phyloP scores from a whole-genome alignment of 2,329 filamentous ascomycete genomes.

The Phyllosticta paracitricarpa region DNA sequence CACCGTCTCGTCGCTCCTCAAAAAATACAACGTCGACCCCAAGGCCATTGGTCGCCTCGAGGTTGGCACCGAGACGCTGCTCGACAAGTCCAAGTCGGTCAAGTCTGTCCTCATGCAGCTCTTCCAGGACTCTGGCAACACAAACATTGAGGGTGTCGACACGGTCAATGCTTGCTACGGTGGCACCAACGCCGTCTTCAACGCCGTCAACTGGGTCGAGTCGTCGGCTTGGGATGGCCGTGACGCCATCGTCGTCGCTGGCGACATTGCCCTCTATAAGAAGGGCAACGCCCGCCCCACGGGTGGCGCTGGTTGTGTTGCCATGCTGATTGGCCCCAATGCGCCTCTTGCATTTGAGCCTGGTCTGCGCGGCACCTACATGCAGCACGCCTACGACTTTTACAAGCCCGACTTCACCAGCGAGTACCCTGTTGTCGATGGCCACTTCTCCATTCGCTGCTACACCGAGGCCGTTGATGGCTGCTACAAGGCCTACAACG shows the following conservation, averaged over 20 bases:
- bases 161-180: conserved; percentile 47
- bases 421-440: conserved; percentile 45
- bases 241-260: conserved; percentile 42
- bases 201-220: conserved; percentile 45
- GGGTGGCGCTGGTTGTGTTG: conserved; percentile 43
- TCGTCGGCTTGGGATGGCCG: conserved; percentile 45
- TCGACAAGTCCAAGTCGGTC: conserved; percentile 47
- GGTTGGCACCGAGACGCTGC: conserved; percentile 44
- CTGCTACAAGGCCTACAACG: conserved; percentile 46
- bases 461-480: conserved; percentile 43
- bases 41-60: conserved; percentile 42
- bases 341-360: conserved; percentile 42
- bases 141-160: conserved; percentile 44
- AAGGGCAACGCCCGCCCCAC: conserved; percentile 44
- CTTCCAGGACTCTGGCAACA: conserved; percentile 42
- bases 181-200: conserved; percentile 46
- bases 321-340: conserved; percentile 43
- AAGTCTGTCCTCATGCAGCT: conserved; percentile 46
- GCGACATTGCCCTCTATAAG: conserved; percentile 46
- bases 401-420: conserved; percentile 46
- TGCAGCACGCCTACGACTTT: conserved; percentile 45
- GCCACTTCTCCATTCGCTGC: conserved; percentile 43
- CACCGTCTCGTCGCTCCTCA: conserved; percentile 41
- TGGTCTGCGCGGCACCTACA: conserved; percentile 40
- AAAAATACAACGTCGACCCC: conserved; percentile 43